Base-by-base conservation (phyloP, 1,284 basidiomycete genomes). In the Ustanciosporium gigantosporum region DNA sequence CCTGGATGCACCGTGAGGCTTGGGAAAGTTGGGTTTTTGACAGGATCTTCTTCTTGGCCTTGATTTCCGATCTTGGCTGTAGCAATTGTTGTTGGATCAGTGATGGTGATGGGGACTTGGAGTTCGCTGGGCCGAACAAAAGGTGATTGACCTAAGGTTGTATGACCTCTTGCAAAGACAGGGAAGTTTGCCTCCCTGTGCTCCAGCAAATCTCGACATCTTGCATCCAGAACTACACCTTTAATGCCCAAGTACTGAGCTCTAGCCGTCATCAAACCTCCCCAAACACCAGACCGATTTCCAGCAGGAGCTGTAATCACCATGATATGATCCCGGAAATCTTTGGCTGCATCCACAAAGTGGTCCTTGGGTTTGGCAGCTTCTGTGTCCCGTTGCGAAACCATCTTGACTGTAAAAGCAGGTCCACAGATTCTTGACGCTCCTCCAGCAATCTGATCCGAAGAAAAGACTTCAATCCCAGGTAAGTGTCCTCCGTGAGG, bases 371-470 rank as follows among this genome's bases (percentile, higher is more conserved):
- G 82, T 72, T 83, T 88, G 0, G 90, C 87, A 3, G 89, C 83
- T 13, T 80, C 73, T 19, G 78, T 82, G 70, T 91, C 84, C 0
- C 82, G 82, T 1, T 82, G 81, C 4, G 82, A 79, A 3, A 91
- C 90, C 86, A 95, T 91, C 62, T 87, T 83, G 41, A 96, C 91
- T 1, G 93, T 96, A 73, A 90, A 95, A 0, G 90, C 92, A 13
- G 88, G 88, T 0, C 88, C 90, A 43, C 68, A 80, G n/a, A 84
- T 35, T 9, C 49, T 24, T 8, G 61, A 46, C 13, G 34, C 17
- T 16, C 9, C 36, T 11, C 55, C 53, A 1, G 41, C 37, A 7
- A 60, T 25, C 29, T 50, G 46, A 8, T 25, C 46, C 3, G 85
- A 83, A 16, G 85, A 85, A 42, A 83, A 77, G 61, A 84, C 81